A percentile compares a stretch with the other conserved stretches of the same genome.
Conservation (phyloP, 2,329 filamentous ascomycete species). For the Lasiodiplodia theobromae region DNA sequence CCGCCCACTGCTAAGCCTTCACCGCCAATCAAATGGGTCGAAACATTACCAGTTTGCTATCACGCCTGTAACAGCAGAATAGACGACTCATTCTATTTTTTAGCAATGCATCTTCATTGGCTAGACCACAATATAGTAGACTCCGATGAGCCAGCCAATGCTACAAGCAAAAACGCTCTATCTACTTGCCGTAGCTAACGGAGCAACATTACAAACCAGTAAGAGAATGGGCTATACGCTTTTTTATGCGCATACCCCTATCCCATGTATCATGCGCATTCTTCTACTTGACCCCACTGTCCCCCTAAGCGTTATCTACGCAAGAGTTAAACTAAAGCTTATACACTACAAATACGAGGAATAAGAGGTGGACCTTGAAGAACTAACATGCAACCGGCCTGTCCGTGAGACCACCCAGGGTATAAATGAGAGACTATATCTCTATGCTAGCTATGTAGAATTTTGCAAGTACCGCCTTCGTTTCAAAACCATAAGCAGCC, state of each 20-base stretch:
- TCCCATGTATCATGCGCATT: no score
- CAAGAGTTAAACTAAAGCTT: background rate
- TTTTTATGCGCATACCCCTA: no score
- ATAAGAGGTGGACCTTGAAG: background rate
- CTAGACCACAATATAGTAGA: background rate
- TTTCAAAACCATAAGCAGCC: background rate
- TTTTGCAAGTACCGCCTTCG: background rate
- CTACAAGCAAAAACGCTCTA: no score
- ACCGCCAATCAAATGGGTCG: no score
- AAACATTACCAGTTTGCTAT: no score
- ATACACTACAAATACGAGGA: background rate
- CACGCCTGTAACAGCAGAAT: no score
- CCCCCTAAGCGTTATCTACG: background rate
- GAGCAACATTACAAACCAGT: no score
- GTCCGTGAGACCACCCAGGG: background rate
- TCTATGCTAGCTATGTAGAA: background rate
- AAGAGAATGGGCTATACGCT: no score
- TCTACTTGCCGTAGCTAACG: no score
- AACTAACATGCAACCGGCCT: background rate
- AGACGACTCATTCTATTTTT: no score
- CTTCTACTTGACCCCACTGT: no score
- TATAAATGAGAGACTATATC: constrained; percentile 4
- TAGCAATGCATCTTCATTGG: background rate
- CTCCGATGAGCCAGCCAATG: background rate
- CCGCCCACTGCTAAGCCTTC: no score